Evolutionary conservation across 164 flowering plant genomes (phyloP).

Genomic region (Litsea cubeba): DNA sequence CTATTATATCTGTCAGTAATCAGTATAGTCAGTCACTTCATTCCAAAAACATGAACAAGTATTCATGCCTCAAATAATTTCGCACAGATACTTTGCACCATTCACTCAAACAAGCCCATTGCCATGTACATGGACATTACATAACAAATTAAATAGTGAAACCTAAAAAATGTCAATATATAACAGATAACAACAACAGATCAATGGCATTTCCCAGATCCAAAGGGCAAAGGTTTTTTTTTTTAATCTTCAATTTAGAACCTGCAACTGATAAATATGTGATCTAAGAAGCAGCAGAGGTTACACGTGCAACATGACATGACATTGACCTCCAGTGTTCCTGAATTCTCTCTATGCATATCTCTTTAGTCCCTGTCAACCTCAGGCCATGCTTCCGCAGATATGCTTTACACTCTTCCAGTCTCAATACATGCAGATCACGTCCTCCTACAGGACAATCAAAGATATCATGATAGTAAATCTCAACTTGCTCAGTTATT

Average conservation of each 20-base stretch:
- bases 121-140: too few species aligned
- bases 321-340: conserved; percentile 54
- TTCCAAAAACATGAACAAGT: neutral
- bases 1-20: too few species aligned
- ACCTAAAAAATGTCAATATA: too few species aligned
- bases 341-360: conserved; percentile 42
- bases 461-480: neutral
- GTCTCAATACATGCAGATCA: conserved; percentile 18
- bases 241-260: too few species aligned
- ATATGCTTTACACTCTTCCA: conserved; percentile 51
- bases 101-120: too few species aligned
- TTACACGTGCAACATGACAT: neutral
- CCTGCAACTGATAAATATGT: neutral
- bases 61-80: neutral
- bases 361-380: conserved; percentile 46
- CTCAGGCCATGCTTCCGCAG: conserved; percentile 48
- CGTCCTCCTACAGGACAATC: conserved; percentile 13
- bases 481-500: too few species aligned
- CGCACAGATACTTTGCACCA: too few species aligned
- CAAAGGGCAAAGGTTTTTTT: too few species aligned
- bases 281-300: neutral
- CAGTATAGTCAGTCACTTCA: too few species aligned
- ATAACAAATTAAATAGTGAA: too few species aligned
- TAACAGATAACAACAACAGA: too few species aligned
- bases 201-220: too few species aligned